These are phyloP conservation scores for Aspergillus sp. DNA, from an alignment of 2,329 filamentous ascomycete species.

Conservation along the genomic window DNA sequence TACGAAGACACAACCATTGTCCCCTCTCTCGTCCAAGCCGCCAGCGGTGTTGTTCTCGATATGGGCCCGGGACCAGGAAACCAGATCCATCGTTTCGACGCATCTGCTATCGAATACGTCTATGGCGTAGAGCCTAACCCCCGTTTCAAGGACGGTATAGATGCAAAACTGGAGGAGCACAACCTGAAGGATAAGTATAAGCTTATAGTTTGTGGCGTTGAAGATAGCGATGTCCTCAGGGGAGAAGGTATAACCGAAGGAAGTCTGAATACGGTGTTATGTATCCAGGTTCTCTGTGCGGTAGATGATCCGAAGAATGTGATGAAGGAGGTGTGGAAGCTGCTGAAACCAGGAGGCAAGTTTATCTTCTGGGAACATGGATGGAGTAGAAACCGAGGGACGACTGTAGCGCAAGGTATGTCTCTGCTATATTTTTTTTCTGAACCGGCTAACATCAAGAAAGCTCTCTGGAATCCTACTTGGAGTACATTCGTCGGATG, in stretches of 20 bases:
- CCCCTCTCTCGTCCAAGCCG: slow-evolving; percentile 30
- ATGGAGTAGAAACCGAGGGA: slow-evolving; percentile 22
- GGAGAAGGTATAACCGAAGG: slow-evolving; percentile 34
- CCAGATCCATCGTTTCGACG: slow-evolving; percentile 42
- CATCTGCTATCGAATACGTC: slow-evolving; percentile 30
- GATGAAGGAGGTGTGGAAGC: slow-evolving; percentile 34
- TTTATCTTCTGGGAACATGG: slow-evolving; percentile 51
- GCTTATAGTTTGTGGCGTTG: slow-evolving; percentile 38
- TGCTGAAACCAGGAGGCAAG: slow-evolving; percentile 48
- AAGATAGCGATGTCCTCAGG: slow-evolving; percentile 40
- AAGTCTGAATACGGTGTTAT: slow-evolving; percentile 41
- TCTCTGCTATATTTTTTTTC: slow-evolving; percentile 14
- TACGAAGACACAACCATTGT: slow-evolving; percentile 36
- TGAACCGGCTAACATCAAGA: slow-evolving; percentile 9
- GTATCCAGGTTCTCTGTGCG: slow-evolving; percentile 48
- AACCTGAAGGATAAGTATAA: slow-evolving; percentile 39
- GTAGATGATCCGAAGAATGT: slow-evolving; percentile 26
- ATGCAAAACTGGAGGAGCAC: slow-evolving; percentile 29
- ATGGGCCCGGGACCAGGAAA: slow-evolving; percentile 48
- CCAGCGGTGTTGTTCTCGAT: slow-evolving; percentile 43
- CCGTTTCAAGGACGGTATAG: slow-evolving; percentile 31
- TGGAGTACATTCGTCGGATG: slow-evolving; percentile 23
- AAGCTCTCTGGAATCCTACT: slow-evolving; percentile 19
- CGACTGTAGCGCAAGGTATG: slow-evolving; percentile 35
- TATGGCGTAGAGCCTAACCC: slow-evolving; percentile 47